Conservation (phyloP, 129 eudicot species). For the Lactuca sativa region DNA sequence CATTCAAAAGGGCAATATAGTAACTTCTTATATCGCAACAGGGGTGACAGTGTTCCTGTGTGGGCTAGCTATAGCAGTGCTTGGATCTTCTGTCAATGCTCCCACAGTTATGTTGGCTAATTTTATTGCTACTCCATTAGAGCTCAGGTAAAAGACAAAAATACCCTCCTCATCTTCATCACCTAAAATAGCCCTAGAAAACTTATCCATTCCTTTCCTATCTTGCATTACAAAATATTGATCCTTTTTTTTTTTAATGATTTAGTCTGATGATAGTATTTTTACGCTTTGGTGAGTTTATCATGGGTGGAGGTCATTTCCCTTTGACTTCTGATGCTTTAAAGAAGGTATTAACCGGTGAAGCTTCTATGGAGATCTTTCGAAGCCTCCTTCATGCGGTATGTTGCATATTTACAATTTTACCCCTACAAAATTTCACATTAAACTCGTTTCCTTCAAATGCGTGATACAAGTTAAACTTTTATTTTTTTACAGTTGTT, state of each 20-base stretch:
- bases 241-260: slow-evolving; percentile 16
- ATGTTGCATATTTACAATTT: slow-evolving; percentile 19
- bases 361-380: slow-evolving; percentile 81
- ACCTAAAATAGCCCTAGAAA: not conserved
- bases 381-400: slow-evolving; percentile 80
- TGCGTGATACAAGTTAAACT: not conserved
- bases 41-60: slow-evolving; percentile 91
- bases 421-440: not conserved
- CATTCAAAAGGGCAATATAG: not conserved
- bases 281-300: slow-evolving; percentile 87
- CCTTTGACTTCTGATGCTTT: slow-evolving; percentile 85
- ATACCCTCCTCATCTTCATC: not conserved
- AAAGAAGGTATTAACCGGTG: slow-evolving; percentile 84
- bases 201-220: not conserved
- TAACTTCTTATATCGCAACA: slow-evolving; percentile 32
- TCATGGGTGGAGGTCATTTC: slow-evolving; percentile 89
- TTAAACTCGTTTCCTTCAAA: not conserved
- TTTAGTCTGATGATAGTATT: slow-evolving; percentile 78
- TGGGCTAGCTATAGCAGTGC: slow-evolving; percentile 83
- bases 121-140: slow-evolving; percentile 90
- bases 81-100: slow-evolving; percentile 77
- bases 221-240: slow-evolving; percentile 1
- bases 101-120: slow-evolving; percentile 89
- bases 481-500: slow-evolving; percentile 31
- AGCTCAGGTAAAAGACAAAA: slow-evolving; percentile 53